Base-by-base conservation (phyloP, 306 rosid genomes). In the Ceratonia siliqua region DNA sequence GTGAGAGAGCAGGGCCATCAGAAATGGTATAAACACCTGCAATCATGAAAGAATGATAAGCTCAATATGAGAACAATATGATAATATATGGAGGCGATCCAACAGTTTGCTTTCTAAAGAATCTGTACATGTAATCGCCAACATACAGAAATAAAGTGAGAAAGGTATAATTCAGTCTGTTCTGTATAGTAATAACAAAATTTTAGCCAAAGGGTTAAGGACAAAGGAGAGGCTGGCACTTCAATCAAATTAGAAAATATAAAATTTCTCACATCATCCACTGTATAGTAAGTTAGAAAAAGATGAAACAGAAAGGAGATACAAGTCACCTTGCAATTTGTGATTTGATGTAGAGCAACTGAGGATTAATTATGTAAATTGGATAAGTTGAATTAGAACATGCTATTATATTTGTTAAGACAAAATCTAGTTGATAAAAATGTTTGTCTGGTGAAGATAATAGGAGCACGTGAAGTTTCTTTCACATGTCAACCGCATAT, bases 21-120 rank as follows among this genome's bases (percentile, higher is more conserved):
- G 98, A 92, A 85, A 87, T 85, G 69, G 92, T 86, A 89, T 95
- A 92, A 85, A 92, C 98, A 81, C 92, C 99, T 95, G 88, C 78
- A 70, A 73, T 63, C 80, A 80, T 46, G 52, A 52, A 61, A 49
- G 6, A 61, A 76, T 13, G 5, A 49, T 0, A 79, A 25, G 21
- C 45, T 18, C 53, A 38, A 45, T 5, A 42, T 54, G 54, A 77
- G 53, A 72, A 76, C 39, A 52, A 68, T 30, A 32, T 42, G 14
- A n/a, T 35, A 80, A 71, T 50, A 73, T 10, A 39, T 48, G 36
- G 10, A 61, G 5, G 58, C 61, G 6, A 12, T 72, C 46, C 73
- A 67, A n/a, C 38, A 12, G 36, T 42, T 52, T 56, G 25, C 58
- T 15, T 50, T 62, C 24, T 6, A 65, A 58, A 57, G 9, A 74